These are phyloP conservation scores for Yarrowia alimentaria DNA, from an alignment of 805 yeast species.

Conservation along the genomic window DNA sequence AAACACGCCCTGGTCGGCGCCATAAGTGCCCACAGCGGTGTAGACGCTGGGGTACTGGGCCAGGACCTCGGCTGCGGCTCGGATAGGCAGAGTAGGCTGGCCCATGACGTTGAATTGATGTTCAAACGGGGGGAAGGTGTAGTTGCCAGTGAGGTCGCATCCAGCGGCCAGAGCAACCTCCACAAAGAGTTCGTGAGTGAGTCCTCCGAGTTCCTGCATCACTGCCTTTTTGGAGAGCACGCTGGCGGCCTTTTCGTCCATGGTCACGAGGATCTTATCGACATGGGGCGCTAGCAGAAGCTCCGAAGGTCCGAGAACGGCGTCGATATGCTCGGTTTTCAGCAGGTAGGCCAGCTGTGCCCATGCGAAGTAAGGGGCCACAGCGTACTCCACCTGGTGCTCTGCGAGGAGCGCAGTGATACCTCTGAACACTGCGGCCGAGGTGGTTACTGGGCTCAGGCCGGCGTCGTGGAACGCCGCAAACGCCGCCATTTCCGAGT, in stretches of 20 bases:
- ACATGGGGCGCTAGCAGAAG: slow-evolving; percentile 56
- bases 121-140: slow-evolving; percentile 52
- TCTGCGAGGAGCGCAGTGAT: slow-evolving; percentile 57
- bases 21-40: slow-evolving; percentile 35
- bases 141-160: slow-evolving; percentile 63
- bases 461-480: slow-evolving; percentile 36
- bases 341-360: slow-evolving; percentile 74
- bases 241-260: slow-evolving; percentile 68
- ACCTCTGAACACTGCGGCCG: slow-evolving; percentile 41
- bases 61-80: slow-evolving; percentile 37
- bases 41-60: slow-evolving; percentile 36
- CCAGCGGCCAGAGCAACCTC: slow-evolving; percentile 81
- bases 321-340: slow-evolving; percentile 56
- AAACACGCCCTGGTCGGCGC: slow-evolving; percentile 34
- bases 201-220: slow-evolving; percentile 52
- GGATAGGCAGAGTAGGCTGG: slow-evolving; percentile 32
- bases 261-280: slow-evolving; percentile 68
- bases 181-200: slow-evolving; percentile 63
- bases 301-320: slow-evolving; percentile 83
- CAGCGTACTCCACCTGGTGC: slow-evolving; percentile 59
- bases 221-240: slow-evolving; percentile 60
- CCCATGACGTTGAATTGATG: slow-evolving; percentile 29
- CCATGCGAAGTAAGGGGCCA: slow-evolving; percentile 81
- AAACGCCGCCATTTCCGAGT: slow-evolving; percentile 34
- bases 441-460: slow-evolving; percentile 25